A percentile compares a stretch with the other conserved stretches of the same genome.
These are phyloP conservation scores for Samsoniella hepiali DNA, from an alignment of 2,329 filamentous ascomycete genomes.

Conservation along the genomic window DNA sequence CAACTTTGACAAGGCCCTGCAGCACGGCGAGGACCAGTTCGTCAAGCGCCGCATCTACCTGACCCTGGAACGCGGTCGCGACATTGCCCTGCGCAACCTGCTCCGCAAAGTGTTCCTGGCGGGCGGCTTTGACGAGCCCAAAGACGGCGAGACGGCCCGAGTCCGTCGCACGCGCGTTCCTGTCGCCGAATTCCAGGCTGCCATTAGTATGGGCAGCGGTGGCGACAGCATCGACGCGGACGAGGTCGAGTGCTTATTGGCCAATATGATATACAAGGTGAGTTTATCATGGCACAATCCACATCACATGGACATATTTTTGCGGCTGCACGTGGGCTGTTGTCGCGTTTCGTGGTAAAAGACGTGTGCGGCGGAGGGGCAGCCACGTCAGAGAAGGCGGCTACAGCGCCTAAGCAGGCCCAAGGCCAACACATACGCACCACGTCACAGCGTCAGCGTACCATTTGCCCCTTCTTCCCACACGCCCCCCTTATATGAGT, in stretches of 20 bases:
- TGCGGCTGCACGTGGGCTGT: background rate
- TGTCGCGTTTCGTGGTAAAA: background rate
- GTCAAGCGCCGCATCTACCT: slow-evolving; percentile 92
- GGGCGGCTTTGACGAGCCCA: slow-evolving; percentile 75
- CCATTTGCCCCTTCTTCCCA: slow-evolving; percentile 12
- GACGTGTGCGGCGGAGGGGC: background rate
- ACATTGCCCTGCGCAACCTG: slow-evolving; percentile 87
- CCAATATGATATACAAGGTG: slow-evolving; percentile 99
- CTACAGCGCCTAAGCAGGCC: slow-evolving; percentile 10
- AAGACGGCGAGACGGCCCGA: slow-evolving; percentile 61
- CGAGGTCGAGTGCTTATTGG: slow-evolving; percentile 91
- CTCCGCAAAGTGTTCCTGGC: slow-evolving; percentile 86
- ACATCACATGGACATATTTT: background rate
- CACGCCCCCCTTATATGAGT: slow-evolving; percentile 25
- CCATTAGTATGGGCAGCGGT: slow-evolving; percentile 69
- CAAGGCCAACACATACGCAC: slow-evolving; percentile 19
- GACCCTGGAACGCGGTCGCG: slow-evolving; percentile 85
- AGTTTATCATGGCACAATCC: slow-evolving; percentile 21
- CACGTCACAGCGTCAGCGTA: slow-evolving; percentile 19
- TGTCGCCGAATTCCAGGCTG: slow-evolving; percentile 79
- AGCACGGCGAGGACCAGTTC: slow-evolving; percentile 83
- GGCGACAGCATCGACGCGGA: slow-evolving; percentile 72
- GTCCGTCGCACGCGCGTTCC: slow-evolving; percentile 74
- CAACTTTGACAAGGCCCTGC: slow-evolving; percentile 78
- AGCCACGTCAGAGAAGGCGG: slow-evolving; percentile 11